Evolutionary conservation across 306 rosid genomes (phyloP), one percentile per base, ranked within the genome.

Genomic region (Quercus dentata): DNA sequence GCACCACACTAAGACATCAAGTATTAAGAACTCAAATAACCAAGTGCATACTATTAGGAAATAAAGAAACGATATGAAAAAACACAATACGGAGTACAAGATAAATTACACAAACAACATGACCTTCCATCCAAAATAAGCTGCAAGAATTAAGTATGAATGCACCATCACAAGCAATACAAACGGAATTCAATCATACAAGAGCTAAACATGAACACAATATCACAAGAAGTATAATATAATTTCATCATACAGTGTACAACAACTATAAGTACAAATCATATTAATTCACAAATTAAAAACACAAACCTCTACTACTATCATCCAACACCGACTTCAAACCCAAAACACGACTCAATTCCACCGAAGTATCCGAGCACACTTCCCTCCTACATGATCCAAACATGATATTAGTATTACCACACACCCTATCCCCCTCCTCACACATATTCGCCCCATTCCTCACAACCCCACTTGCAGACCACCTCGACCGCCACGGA

Each of bases 301-400:
- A 14, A 67, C 68, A 86, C 94, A 75, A 41, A 91, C 98, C 99
- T 74, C 86, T 80, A 78, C 84, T 80, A 80, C 61, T 55, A 78
- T 91, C 89, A 71, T 85, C 90, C 71, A 83, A 81, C 28, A 75
- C 84, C 69, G 83, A 90, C 69, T 86, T 90, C 23, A 73, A 44
- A 15, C 88, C 82, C 83, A 79, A 72, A 85, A 73, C 75, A 33
- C 80, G 79, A 71, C 80, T 84, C 56, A 88, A 62, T 51, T 89
- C 97, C 61, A 82, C 64, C 57, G 81, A 67, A 74, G 93, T 74
- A 85, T 91, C 98, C 4, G 89, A 85, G 78, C 94, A 84, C 2
- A 95, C 89, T 81, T 95, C 97, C 80, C 84, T 89, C 75, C 99
- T 76, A 76, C 99, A 95, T 1, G 93, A 88, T 8, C 95, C 92